Evolutionary conservation across 345 rosid genomes (phyloP), one percentile per base, ranked within the genome.

Genomic region (Aquilaria yunnanensis): DNA sequence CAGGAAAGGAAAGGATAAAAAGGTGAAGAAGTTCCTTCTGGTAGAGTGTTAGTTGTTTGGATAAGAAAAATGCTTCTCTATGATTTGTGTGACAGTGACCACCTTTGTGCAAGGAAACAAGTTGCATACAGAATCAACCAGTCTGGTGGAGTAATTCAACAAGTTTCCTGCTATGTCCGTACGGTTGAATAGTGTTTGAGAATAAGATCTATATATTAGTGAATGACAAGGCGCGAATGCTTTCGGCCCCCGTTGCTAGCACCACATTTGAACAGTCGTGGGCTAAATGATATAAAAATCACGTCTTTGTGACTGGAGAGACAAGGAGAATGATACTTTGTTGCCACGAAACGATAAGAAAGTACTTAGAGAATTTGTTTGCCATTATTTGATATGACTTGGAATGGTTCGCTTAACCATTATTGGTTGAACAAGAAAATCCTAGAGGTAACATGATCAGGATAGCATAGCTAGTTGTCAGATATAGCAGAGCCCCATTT

Each of bases 61-160:
- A 81, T 88, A 88, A 84, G 85, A 70, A 70, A 79, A 79, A 64
- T 65, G 75, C 70, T 57, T 51, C 61, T 53, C 58, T 48, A 59
- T 66, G 83, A 85, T 83, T 78, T 81, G 71, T 64, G 56, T 69
- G 89, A 78, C 41, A 54, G 80, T 43, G 84, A 76, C 60, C 51
- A 55, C 67, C 45, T 80, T 69, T 68, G 67, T 70, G 70, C 69
- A 77, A 54, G 56, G 57, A 54, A 63, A 55, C 78, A 77, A 78
- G 55, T 78, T 74, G 80, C 63, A 52, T 23, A 41, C 53, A 23
- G 37, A 14, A 61, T 63, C 67, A 65, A 37, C 56, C 60, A 54
- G 14, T 60, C 51, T 62, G 34, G 13, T 59, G 59, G 61, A 23
- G 43, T 37, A 37, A 37, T 48, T 52, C 47, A 63, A 37, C 8